A percentile compares a stretch with the other conserved stretches of the same genome.
Conservation (phyloP, 2,329 filamentous ascomycete genomes). For the Cordyceps javanica region DNA sequence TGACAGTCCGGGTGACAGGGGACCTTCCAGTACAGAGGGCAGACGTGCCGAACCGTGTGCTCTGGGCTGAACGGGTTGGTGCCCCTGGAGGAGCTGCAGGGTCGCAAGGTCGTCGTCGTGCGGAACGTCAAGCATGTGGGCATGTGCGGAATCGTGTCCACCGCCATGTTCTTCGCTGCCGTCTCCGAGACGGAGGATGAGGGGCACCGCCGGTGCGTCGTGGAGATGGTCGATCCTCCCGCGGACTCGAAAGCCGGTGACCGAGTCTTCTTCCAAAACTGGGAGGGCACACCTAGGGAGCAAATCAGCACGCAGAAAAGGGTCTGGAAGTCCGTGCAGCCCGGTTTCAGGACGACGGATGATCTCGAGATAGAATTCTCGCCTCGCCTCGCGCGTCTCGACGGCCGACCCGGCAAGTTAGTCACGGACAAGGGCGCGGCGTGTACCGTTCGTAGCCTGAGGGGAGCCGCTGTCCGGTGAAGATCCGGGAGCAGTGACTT, state of each 20-base stretch:
- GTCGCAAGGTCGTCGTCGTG: background rate
- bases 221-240: background rate
- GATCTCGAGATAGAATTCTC: background rate
- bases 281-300: background rate
- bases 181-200: background rate
- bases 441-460: background rate
- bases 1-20: background rate
- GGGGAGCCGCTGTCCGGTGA: conserved; percentile 19
- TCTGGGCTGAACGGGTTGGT: background rate
- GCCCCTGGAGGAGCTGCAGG: background rate
- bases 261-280: background rate
- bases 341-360: background rate
- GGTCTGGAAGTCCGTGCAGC: background rate
- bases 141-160: background rate
- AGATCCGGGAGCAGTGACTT: too few relatives aligned
- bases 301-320: background rate
- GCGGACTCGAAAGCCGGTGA: background rate
- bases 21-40: background rate
- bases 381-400: background rate
- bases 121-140: background rate
- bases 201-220: background rate
- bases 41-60: background rate
- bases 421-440: background rate
- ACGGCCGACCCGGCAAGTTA: background rate
- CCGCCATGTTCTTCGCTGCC: background rate